Base-by-base conservation (phyloP, 129 eudicot genomes). In the Artemisia argyi region DNA sequence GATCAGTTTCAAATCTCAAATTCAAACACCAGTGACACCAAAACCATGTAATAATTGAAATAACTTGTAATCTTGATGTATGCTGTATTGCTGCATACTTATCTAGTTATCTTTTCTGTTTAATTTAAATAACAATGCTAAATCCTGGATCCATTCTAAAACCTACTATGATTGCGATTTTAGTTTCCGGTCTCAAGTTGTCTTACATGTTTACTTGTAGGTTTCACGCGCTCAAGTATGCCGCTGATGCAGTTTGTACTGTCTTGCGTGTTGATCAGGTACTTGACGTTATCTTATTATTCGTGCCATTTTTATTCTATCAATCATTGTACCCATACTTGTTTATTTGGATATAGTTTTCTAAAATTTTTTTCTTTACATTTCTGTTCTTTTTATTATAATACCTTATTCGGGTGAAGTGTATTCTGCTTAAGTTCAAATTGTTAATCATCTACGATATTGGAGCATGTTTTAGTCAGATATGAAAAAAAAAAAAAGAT, bases 231-330 rank as follows among this genome's bases (percentile, higher is more conserved):
- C 87, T 93, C 19, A 93, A 93, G 76, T 90, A 87, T 76, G 97
- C 97, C 73, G 85, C 97, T 24, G 97, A 90, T 90, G 98, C 97
- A 68, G 97, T 82, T 61, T 90, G 92, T 79, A 93, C 97, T 7
- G 97, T 87, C 15, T 77, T 93, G 71, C 89, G 92, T 42, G 97
- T 90, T 48, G 96, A 93, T 78, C 96, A 93, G 98, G 98, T 93
- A 89, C 69, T 74, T 62, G 16, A 24, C 12, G n/a, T 35, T 16
- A 60, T 15, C 18, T 22, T 49, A 13, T 35, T 8, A 22, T 2
- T 51, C 9, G 2, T 30, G 0, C 32, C 7, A 20, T 68, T 52
- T 51, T 68, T n/a, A 7, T 13, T 6, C n/a, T 5, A 7, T 46
- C 28, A 8, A 14, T 16, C 7, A 42, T 59, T 14, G 46, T 16